phyloP scores from a whole-genome alignment of 805 yeast genomes.

The Lachancea cidri region DNA sequence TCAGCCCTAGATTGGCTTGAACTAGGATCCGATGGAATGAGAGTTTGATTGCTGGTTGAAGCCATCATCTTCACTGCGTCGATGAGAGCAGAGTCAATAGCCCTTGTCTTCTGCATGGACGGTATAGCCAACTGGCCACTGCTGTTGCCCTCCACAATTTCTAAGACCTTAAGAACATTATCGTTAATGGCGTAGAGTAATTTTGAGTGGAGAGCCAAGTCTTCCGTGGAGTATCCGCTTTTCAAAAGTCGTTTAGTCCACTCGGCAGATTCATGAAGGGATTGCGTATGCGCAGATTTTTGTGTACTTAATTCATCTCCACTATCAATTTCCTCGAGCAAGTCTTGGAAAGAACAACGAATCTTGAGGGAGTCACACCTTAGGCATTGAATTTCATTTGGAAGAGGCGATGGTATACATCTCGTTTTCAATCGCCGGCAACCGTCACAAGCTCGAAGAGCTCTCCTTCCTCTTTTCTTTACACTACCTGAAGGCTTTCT shows the following conservation, averaged over 20 bases:
- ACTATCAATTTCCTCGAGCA: conserved; percentile 6
- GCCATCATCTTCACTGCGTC: conserved; percentile 6
- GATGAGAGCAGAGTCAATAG: conserved; percentile 2
- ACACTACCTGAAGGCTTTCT: conserved; percentile 9
- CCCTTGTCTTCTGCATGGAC: background rate
- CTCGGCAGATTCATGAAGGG: conserved; percentile 11
- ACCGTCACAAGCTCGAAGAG: conserved; percentile 48
- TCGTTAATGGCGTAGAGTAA: conserved; percentile 14
- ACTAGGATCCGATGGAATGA: conserved; percentile 1
- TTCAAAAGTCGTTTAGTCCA: conserved; percentile 14
- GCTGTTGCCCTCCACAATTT: conserved; percentile 7
- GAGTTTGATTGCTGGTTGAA: background rate
- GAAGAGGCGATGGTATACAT: conserved; percentile 48
- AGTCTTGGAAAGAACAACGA: conserved; percentile 46
- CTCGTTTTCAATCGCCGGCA: conserved; percentile 57
- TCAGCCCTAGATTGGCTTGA: background rate
- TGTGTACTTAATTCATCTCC: background rate
- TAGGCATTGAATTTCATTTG: conserved; percentile 46
- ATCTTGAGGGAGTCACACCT: conserved; percentile 51
- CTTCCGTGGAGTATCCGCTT: conserved; percentile 14
- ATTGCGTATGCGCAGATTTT: background rate
- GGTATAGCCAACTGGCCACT: background rate
- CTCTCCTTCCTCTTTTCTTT: conserved; percentile 28
- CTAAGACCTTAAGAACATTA: conserved; percentile 12
- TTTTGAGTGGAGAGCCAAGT: conserved; percentile 13